Evolutionary conservation across 768 basidiomycete species (phyloP).

Genomic region (Tephrocybe sp.): DNA sequence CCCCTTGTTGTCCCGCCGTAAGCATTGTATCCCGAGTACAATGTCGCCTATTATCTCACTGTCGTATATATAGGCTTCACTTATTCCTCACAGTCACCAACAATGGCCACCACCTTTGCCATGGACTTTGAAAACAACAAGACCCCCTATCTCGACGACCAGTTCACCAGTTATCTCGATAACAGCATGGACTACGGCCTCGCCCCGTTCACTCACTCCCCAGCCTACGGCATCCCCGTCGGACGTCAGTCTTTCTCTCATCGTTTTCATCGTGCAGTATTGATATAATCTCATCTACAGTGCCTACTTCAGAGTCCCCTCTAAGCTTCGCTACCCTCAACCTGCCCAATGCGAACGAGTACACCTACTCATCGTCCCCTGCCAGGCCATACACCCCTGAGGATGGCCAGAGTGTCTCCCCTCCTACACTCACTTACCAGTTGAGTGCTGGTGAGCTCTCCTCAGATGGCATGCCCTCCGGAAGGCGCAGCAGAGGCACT

Average conservation of each 20-base stretch:
- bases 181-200: conserved; percentile 55
- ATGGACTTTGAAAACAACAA: conserved; percentile 52
- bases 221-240: conserved; percentile 60
- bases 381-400: conserved; percentile 70
- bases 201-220: conserved; percentile 64
- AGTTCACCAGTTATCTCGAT: conserved; percentile 48
- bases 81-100: conserved; percentile 10
- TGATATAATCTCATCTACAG: too few relatives aligned
- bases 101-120: conserved; percentile 26
- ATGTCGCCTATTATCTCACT: conserved; percentile 27
- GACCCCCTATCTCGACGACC: conserved; percentile 42
- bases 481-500: conserved; percentile 68
- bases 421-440: conserved; percentile 66
- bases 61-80: conserved; percentile 20
- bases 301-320: conserved; percentile 55
- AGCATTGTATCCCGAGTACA: conserved; percentile 24
- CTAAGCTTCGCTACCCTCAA: conserved; percentile 64
- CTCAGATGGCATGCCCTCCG: conserved; percentile 67
- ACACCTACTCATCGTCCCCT: conserved; percentile 60
- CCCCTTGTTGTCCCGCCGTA: conserved; percentile 17
- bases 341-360: conserved; percentile 45
- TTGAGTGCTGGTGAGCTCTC: conserved; percentile 69
- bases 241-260: conserved; percentile 46
- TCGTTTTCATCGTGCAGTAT: too few relatives aligned
- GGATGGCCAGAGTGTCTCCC: conserved; percentile 59